A percentile compares a stretch with the other conserved stretches of the same genome.
phyloP scores from a whole-genome alignment of 805 yeast species.

The Candida sakaeoensis region DNA sequence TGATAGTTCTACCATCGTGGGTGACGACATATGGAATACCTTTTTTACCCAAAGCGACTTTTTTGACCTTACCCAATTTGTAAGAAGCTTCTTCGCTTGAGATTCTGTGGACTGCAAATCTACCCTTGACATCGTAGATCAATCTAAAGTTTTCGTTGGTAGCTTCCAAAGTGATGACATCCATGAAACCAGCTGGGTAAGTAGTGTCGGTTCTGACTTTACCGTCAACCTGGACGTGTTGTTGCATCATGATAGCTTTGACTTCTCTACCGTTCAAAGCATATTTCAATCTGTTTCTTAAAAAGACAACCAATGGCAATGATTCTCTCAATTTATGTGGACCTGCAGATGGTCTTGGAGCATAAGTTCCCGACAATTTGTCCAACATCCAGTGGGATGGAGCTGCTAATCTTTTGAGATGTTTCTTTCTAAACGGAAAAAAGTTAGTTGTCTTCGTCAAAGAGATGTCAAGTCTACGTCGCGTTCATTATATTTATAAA shows the following conservation, averaged over 20 bases:
- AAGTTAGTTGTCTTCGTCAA: slow-evolving; percentile 18
- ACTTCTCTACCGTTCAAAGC: slow-evolving; percentile 99
- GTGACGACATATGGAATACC: slow-evolving; percentile 98
- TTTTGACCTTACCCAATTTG: slow-evolving; percentile 98
- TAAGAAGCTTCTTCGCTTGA: slow-evolving; percentile 97
- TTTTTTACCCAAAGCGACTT: slow-evolving; percentile 97
- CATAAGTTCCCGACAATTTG: slow-evolving; percentile 98
- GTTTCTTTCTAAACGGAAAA: slow-evolving; percentile 80
- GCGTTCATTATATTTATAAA: slow-evolving; percentile 2
- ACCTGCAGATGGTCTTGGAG: slow-evolving; percentile 99
- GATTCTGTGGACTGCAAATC: slow-evolving; percentile 99
- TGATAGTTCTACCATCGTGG: slow-evolving; percentile 99
- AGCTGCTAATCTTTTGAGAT: slow-evolving; percentile 99
- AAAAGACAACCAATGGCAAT: slow-evolving; percentile 92
- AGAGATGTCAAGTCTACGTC: slow-evolving; percentile 8
- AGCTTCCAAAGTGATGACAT: slow-evolving; percentile 94
- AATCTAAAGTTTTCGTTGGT: slow-evolving; percentile 99
- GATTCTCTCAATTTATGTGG: slow-evolving; percentile 99
- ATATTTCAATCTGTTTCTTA: slow-evolving; percentile 98
- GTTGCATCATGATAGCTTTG: slow-evolving; percentile 96
- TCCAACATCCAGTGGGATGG: slow-evolving; percentile 99
- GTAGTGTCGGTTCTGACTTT: slow-evolving; percentile 99
- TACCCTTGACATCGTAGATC: slow-evolving; percentile 97
- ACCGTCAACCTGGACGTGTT: slow-evolving; percentile 97
- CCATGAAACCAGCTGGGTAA: slow-evolving; percentile 99